Conservation (phyloP, 768 basidiomycete genomes). For the Termitomyces titanicus region DNA sequence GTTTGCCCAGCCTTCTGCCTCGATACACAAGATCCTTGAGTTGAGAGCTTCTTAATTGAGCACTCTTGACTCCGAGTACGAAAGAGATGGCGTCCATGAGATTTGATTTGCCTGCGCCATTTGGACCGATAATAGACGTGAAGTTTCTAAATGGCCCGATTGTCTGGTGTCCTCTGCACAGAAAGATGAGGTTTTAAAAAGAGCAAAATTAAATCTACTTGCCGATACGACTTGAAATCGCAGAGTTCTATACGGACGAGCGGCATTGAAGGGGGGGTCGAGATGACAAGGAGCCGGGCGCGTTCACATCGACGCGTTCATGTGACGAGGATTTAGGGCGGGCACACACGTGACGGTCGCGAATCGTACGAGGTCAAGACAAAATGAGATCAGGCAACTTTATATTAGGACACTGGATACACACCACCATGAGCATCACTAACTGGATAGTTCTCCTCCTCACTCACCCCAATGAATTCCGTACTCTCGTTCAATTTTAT, state of each 20-base stretch:
- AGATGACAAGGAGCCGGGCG: not conserved
- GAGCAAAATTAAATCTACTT: conserved; percentile 11
- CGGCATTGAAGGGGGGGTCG: conserved; percentile 70
- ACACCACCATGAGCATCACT: conserved; percentile 44
- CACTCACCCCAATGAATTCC: conserved; percentile 82
- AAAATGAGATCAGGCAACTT: conserved; percentile 13
- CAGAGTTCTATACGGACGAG: conserved; percentile 83
- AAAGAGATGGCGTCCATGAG: conserved; percentile 99
- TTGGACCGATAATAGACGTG: conserved; percentile 95
- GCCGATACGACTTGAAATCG: conserved; percentile 96
- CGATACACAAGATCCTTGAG: conserved; percentile 96
- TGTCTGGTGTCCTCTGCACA: conserved; percentile 66
- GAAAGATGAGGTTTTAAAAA: not conserved
- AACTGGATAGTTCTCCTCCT: conserved; percentile 66
- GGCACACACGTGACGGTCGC: conserved; percentile 10
- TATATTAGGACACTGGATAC: not conserved
- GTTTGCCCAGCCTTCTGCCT: conserved; percentile 63
- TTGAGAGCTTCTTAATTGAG: conserved; percentile 88
- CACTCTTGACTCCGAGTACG: conserved; percentile 94
- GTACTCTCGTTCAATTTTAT: conserved; percentile 77
- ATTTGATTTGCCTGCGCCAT: conserved; percentile 98
- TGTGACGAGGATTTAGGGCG: conserved; percentile 10
- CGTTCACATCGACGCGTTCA: conserved; percentile 10
- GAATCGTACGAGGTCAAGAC: conserved; percentile 12
- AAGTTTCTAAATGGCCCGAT: conserved; percentile 93